Conservation (phyloP, 2,329 filamentous ascomycete species). For the Penicillium aurantiogriseum region DNA sequence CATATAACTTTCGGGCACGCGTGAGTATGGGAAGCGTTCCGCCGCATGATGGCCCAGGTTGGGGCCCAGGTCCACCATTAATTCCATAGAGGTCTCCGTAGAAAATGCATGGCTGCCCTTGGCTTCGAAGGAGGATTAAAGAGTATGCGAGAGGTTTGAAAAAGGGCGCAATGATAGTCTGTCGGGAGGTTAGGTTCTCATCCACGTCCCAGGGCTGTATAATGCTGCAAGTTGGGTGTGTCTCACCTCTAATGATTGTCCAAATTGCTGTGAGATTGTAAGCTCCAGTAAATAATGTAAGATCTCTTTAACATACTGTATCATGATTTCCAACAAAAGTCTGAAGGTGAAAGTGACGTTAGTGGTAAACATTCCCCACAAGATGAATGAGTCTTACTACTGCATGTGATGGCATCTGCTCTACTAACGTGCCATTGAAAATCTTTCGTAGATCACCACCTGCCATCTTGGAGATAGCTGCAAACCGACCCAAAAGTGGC, state of each 20-base stretch:
- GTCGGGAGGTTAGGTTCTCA: background rate
- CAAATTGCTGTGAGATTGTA: slow-evolving; percentile 50
- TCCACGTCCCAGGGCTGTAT: background rate
- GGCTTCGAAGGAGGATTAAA: slow-evolving; percentile 65
- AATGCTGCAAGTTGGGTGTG: background rate
- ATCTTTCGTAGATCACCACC: slow-evolving; percentile 61
- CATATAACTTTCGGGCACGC: slow-evolving; percentile 63
- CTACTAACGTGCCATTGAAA: slow-evolving; percentile 61
- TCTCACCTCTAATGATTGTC: slow-evolving; percentile 58
- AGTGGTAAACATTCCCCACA: background rate
- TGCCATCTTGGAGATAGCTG: slow-evolving; percentile 55
- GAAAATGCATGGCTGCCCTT: slow-evolving; percentile 66
- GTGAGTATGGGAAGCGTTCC: slow-evolving; percentile 59
- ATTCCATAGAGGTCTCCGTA: slow-evolving; percentile 69
- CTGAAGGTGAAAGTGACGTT: slow-evolving; percentile 26
- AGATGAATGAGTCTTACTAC: slow-evolving; percentile 47
- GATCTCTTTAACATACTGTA: slow-evolving; percentile 45
- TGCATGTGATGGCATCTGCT: slow-evolving; percentile 53
- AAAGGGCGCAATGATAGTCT: slow-evolving; percentile 61
- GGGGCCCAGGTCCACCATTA: slow-evolving; percentile 42
- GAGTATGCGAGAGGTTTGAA: slow-evolving; percentile 72
- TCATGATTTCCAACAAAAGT: slow-evolving; percentile 73
- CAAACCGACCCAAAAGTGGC: slow-evolving; percentile 67
- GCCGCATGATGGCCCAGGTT: slow-evolving; percentile 50
- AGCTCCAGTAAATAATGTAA: background rate